Evolutionary conservation across 176 grass and related monocot species (phyloP).

Genomic region (Tillandsia fasciculata): DNA sequence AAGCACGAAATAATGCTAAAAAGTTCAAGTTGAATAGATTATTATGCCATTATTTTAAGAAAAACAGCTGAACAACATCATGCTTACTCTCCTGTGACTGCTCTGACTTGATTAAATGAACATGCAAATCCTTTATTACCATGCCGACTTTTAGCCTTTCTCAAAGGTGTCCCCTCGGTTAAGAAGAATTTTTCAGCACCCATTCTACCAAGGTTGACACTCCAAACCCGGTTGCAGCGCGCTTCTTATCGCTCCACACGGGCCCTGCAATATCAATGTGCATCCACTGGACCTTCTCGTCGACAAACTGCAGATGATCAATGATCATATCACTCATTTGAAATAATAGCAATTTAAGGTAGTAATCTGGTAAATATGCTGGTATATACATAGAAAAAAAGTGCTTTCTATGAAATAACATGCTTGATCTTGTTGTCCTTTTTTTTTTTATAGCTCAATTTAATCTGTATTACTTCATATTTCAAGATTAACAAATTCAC

Average conservation of each 20-base stretch:
- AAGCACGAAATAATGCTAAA: too few species aligned
- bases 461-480: too few species aligned
- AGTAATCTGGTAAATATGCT: too few species aligned
- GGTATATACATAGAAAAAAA: not conserved
- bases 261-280: slow-evolving; percentile 94
- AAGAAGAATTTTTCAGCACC: slow-evolving; percentile 81
- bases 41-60: too few species aligned
- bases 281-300: slow-evolving; percentile 96
- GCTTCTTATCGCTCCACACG: slow-evolving; percentile 89
- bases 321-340: not conserved
- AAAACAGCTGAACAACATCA: too few species aligned
- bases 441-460: too few species aligned
- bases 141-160: not conserved
- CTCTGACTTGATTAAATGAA: too few species aligned
- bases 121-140: not conserved
- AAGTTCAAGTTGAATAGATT: too few species aligned
- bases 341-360: too few species aligned
- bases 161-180: not conserved
- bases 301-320: slow-evolving; percentile 56
- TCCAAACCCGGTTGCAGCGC: slow-evolving; percentile 64
- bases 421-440: too few species aligned
- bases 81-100: too few species aligned
- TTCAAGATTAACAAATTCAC: too few species aligned
- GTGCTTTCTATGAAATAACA: not conserved
- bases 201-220: slow-evolving; percentile 89